These are phyloP conservation scores for Globisporangium ultimum DNA, from an alignment of 352 stramenopile species.

Conservation along the genomic window DNA sequence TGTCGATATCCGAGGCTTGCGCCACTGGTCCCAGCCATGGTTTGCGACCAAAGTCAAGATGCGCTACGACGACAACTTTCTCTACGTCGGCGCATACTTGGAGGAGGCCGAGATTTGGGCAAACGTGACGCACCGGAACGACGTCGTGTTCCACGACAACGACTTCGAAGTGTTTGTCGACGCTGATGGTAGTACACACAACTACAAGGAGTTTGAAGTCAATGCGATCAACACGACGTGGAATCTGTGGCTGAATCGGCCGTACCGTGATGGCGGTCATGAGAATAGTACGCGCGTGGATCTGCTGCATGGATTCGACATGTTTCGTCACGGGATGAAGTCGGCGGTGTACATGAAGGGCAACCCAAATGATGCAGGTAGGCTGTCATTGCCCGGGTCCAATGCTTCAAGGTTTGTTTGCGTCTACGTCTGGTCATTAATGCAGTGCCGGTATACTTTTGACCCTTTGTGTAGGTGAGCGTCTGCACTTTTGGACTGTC, in stretches of 20 bases:
- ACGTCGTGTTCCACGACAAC: conserved; percentile 84
- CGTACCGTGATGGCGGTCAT: conserved; percentile 76
- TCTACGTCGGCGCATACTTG: conserved; percentile 73
- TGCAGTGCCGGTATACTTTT: too few species aligned
- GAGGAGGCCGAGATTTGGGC: conserved; percentile 69
- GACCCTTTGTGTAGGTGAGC: conserved; percentile 17
- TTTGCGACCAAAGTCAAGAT: conserved; percentile 74
- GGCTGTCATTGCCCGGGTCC: background rate
- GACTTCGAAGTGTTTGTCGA: conserved; percentile 93
- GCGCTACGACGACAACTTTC: conserved; percentile 60
- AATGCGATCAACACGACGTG: conserved; percentile 88
- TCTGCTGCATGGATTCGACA: conserved; percentile 60
- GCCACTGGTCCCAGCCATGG: conserved; percentile 67
- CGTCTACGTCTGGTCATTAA: background rate
- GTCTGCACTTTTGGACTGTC: conserved; percentile 72
- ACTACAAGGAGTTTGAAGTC: conserved; percentile 92
- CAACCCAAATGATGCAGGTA: conserved; percentile 54
- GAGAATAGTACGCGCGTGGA: conserved; percentile 84
- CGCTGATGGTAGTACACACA: conserved; percentile 60
- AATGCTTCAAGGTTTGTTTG: background rate
- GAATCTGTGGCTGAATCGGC: conserved; percentile 87
- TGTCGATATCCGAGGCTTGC: conserved; percentile 56
- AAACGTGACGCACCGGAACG: conserved; percentile 60
- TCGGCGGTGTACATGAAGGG: conserved; percentile 57
- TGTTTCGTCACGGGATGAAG: conserved; percentile 43